Evolutionary conservation across 768 basidiomycete genomes (phyloP), one percentile per base, ranked within the genome.

Genomic region (Amanita rubescens): DNA sequence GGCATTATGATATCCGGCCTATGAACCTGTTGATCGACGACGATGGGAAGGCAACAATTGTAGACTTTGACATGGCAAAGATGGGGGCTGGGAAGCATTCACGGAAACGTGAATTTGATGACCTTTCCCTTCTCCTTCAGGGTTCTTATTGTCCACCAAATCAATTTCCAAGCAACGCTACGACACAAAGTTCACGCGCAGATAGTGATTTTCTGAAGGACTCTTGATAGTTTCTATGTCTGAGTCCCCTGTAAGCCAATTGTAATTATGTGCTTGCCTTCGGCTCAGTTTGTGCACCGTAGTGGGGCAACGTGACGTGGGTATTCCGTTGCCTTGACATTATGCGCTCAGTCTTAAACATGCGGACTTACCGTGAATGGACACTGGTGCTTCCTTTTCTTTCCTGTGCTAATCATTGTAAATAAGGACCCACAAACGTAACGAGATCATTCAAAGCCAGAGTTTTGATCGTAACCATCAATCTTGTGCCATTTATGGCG

Each of bases 21-120:
- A 25, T 14, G 22, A 49, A 49, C 30, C n/a, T 49, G 17, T 4
- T 51, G 37, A 24, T 51, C 6, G 25, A 51, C 20, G 22, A 17
- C 1, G 35, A 51, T 3, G 49, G 49, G 20, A 42, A 24, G 11
- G 19, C 37, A 15, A 27, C 27, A 14, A 38, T 51, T 6, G 39
- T 38, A 3, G 49, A 51, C 37, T 51, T 51, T 12, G 49, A 51
- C 25, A 38, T 24, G 49, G 35, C 35, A 19, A 47, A 47, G 46
- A 34, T 47, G 30, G 30, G 46, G 17, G 46, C 46, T 34, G 46
- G 46, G 17, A 47, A 33, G 46, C 46, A 47, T 34, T 47, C 46
- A 1, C 46, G 30, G 27, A 19, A 47, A n/a, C 32, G 46, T 3
- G 46, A 47, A 14, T 34, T 34, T 10, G 46, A 47, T 7, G 30